Evolutionary conservation across 1,139 yeast species (phyloP).

Genomic region (Ogataea hybrid): DNA sequence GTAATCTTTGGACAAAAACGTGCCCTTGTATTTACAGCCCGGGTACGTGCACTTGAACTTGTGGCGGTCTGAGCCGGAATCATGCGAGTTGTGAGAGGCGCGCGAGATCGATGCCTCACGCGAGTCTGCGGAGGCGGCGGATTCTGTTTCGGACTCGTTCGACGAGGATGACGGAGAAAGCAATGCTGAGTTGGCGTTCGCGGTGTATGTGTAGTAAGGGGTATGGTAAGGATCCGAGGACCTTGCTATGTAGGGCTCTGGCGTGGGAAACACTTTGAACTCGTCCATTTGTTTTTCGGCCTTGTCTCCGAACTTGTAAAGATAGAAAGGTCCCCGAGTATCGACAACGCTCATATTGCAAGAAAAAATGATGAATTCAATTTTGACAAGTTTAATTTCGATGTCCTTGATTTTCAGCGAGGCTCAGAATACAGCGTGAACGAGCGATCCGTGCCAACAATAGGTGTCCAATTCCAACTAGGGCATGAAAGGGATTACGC

Average conservation of each 20-base stretch:
- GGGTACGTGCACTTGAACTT: constrained; percentile 23
- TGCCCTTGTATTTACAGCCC: constrained; percentile 30
- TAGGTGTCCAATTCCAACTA: neutral
- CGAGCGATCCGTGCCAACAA: neutral
- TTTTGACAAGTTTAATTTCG: neutral
- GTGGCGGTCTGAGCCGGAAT: constrained; percentile 8
- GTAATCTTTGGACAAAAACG: constrained; percentile 31
- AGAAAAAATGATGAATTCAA: neutral
- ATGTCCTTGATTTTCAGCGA: neutral
- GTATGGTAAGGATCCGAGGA: constrained; percentile 2
- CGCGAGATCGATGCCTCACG: constrained; percentile 11
- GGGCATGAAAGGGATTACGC: neutral
- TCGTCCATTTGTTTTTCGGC: constrained; percentile 18
- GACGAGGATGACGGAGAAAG: constrained; percentile 6
- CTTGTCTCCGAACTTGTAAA: constrained; percentile 23
- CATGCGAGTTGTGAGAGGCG: constrained; percentile 7
- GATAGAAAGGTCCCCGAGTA: constrained; percentile 22
- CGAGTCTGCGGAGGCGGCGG: constrained; percentile 1
- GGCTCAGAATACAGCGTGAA: constrained; percentile 1
- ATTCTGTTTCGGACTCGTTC: constrained; percentile 6
- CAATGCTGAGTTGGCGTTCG: neutral
- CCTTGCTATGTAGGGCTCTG: constrained; percentile 2
- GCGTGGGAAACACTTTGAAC: constrained; percentile 23
- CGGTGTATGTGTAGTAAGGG: neutral
- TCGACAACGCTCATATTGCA: constrained; percentile 4